These are phyloP conservation scores for Pythium brachiatum DNA, from an alignment of 352 stramenopile genomes.

Conservation along the genomic window DNA sequence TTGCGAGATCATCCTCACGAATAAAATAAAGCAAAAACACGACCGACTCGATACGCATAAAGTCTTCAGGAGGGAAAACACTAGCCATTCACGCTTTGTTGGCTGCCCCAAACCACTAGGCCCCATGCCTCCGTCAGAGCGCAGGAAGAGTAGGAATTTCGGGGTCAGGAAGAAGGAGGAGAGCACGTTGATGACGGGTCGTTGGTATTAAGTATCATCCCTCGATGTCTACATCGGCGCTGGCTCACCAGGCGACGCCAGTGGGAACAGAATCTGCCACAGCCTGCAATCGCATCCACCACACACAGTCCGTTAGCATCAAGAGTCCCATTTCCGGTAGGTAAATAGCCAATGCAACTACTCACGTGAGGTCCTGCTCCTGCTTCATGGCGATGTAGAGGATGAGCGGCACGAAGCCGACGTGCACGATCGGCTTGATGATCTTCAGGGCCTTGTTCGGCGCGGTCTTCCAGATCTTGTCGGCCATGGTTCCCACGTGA, in stretches of 20 bases:
- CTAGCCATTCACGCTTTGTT: too few species aligned
- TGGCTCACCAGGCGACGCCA: conserved; percentile 57
- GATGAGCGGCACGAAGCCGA: conserved; percentile 77
- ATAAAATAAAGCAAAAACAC: neutral
- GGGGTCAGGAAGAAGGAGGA: neutral
- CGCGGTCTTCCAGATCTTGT: conserved; percentile 78
- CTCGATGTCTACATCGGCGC: conserved; percentile 32
- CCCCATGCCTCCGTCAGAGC: too few species aligned
- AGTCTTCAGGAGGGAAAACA: too few species aligned
- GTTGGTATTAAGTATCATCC: neutral
- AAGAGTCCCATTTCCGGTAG: too few species aligned
- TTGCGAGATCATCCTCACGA: neutral
- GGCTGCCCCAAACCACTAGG: too few species aligned
- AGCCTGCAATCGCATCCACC: conserved; percentile 33
- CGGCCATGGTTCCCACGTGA: conserved; percentile 22
- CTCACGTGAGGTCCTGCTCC: conserved; percentile 69
- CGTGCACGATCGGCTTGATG: conserved; percentile 84
- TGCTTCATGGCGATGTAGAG: conserved; percentile 80
- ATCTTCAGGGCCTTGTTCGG: conserved; percentile 76
- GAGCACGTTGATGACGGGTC: neutral
- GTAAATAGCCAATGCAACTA: too few species aligned
- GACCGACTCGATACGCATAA: too few species aligned
- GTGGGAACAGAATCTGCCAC: conserved; percentile 73
- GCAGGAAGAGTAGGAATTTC: neutral
- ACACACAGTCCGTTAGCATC: conserved; percentile 6